Base-by-base conservation (phyloP, 2,329 filamentous ascomycete genomes). In the Aspergillus sp. region DNA sequence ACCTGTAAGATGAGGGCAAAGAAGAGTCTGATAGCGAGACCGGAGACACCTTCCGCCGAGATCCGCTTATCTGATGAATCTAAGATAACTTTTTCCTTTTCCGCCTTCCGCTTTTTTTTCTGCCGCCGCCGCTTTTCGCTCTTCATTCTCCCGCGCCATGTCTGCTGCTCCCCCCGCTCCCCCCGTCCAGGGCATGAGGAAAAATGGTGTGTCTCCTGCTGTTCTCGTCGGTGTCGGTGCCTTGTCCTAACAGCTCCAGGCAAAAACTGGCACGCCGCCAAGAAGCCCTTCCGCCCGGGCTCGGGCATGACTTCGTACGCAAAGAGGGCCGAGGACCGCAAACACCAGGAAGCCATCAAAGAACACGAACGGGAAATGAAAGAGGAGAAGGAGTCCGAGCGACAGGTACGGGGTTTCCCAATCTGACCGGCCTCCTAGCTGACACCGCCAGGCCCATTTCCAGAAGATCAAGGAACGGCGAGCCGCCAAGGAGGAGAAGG, bases 341-440 rank as follows among this genome's bases (percentile, higher is more conserved):
- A 78, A 41, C 73, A 78, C 5, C 72, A 79, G 48, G 73, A 75
- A 8, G 77, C 84, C n/a, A 75, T 83, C 49, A 96, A 95, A 67
- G 84, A 86, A 22, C 86, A 86, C 53, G 91, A 96, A 66, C 88
- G 84, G 63, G 86, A 95, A 61, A 78, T 98, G 77, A 93, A 89
- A 68, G 84, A 86, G 1, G 91, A 95, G 66, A 95, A 93, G 64
- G 86, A 93, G 56, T 75, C 81, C n/a, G 81, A 82, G 60, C 74
- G 86, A 64, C 71, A 89, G 71, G 86, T 91, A 62, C 41, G 72
- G 42, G n/a, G 17, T 15, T 20, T 15, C 29, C 10, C 13, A 14
- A 25, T 24, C 4, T 12, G 4, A n/a, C 8, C 13, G 4, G 36
- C 24, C 13, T 8, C 26, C 33, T 27, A 24, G 28, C 35, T 34